A percentile compares a stretch with the other conserved stretches of the same genome.
phyloP scores from a whole-genome alignment of 2,329 filamentous ascomycete genomes.

The Aspergillus fumigatiaffinis region DNA sequence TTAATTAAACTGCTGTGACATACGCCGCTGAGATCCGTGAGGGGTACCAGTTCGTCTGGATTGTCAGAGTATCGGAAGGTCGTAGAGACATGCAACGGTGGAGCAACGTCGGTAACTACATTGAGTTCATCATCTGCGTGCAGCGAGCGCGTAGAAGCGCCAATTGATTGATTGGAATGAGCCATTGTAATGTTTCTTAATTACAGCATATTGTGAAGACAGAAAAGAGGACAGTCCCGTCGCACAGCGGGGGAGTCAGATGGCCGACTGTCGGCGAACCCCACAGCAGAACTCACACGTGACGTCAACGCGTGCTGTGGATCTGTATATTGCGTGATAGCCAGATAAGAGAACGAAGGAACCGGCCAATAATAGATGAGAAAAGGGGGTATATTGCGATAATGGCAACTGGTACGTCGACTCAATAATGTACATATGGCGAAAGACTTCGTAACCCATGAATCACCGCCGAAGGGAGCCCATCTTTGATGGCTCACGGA shows the following conservation, averaged over 20 bases:
- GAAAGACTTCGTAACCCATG: background rate
- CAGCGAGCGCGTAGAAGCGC: conserved; percentile 66
- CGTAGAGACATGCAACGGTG: conserved; percentile 84
- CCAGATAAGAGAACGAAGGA: background rate
- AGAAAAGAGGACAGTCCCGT: background rate
- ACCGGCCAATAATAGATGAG: background rate
- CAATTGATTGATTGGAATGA: conserved; percentile 16
- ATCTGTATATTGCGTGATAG: background rate
- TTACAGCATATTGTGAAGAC: background rate
- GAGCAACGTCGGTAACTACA: conserved; percentile 73
- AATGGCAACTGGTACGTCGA: background rate
- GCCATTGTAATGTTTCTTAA: conserved; percentile 19
- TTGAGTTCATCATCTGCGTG: conserved; percentile 80
- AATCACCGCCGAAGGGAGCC: conserved; percentile 37
- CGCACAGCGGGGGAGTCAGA: background rate
- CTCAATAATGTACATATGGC: background rate
- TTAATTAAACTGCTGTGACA: conserved; percentile 21
- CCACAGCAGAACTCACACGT: background rate
- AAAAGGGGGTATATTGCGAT: background rate
- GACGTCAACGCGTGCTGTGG: background rate
- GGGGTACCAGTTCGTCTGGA: conserved; percentile 59
- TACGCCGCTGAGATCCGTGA: conserved; percentile 51
- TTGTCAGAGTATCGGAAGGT: conserved; percentile 79
- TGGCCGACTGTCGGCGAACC: background rate
- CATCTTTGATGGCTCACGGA: conserved; percentile 39